These are phyloP conservation scores for Boletus pseudopeckii DNA, from an alignment of 768 basidiomycete species.

Conservation along the genomic window DNA sequence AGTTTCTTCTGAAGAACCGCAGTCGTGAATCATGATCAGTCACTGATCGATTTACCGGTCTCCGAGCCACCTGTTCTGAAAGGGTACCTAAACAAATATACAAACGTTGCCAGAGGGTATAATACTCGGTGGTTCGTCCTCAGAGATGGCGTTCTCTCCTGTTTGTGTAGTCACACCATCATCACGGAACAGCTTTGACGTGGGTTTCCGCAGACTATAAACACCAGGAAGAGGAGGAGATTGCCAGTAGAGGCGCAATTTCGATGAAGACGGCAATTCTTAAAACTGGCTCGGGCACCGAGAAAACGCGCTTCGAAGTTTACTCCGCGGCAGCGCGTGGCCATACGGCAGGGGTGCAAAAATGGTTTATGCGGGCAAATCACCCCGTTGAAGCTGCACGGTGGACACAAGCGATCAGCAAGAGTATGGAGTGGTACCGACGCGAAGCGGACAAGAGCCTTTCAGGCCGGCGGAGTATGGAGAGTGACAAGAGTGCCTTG, in stretches of 20 bases:
- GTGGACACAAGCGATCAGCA: conserved; percentile 76
- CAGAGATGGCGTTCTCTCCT: conserved; percentile 79
- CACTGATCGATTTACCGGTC: conserved; percentile 50
- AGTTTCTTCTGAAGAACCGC: conserved; percentile 2
- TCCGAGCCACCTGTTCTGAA: conserved; percentile 60
- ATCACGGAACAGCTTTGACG: background rate
- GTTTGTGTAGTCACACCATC: conserved; percentile 41
- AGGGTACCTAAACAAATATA: conserved; percentile 88
- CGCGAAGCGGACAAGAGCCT: conserved; percentile 35
- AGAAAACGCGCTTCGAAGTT: conserved; percentile 81
- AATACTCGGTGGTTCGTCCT: conserved; percentile 91
- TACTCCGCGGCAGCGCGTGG: conserved; percentile 55
- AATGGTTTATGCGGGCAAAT: conserved; percentile 81
- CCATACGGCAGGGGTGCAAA: conserved; percentile 47
- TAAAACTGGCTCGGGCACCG: conserved; percentile 45
- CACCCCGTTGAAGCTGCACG: conserved; percentile 88
- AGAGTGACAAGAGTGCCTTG: conserved; percentile 45
- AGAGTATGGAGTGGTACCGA: conserved; percentile 69
- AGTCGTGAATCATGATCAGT: conserved; percentile 82
- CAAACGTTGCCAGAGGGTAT: conserved; percentile 89
- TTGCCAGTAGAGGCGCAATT: conserved; percentile 84
- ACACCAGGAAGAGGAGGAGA: conserved; percentile 84
- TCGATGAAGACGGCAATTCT: conserved; percentile 77
- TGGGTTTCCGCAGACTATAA: conserved; percentile 55
- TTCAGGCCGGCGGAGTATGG: conserved; percentile 39